Conservation (phyloP, 1,139 yeast species). For the Debaryomycetaceae sp. region DNA sequence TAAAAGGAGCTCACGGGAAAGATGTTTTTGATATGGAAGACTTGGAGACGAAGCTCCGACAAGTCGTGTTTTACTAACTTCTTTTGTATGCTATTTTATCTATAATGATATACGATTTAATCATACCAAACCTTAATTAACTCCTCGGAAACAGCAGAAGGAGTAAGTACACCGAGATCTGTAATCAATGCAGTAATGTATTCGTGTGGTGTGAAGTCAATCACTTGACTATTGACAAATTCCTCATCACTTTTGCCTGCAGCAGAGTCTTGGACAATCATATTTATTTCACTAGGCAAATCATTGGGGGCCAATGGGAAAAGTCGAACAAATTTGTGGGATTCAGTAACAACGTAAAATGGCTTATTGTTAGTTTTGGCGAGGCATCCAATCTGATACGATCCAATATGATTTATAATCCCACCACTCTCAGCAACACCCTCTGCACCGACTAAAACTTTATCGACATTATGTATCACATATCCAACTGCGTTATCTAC, state of each 20-base stretch:
- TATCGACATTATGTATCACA: slow-evolving; percentile 86
- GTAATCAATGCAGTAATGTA: slow-evolving; percentile 94
- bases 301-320: slow-evolving; percentile 94
- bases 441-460: slow-evolving; percentile 95
- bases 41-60: slow-evolving; percentile 26
- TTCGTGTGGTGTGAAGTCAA: slow-evolving; percentile 95
- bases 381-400: slow-evolving; percentile 90
- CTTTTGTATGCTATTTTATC: neutral
- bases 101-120: slow-evolving; percentile 20
- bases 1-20: slow-evolving; percentile 22
- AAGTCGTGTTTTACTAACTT: neutral
- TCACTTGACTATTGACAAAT: slow-evolving; percentile 36
- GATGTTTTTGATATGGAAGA: slow-evolving; percentile 39
- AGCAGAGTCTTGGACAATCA: slow-evolving; percentile 14
- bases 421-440: slow-evolving; percentile 99
- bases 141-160: slow-evolving; percentile 97
- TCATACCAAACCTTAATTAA: slow-evolving; percentile 98
- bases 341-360: slow-evolving; percentile 89
- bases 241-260: slow-evolving; percentile 29
- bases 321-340: slow-evolving; percentile 93
- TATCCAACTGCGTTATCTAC: slow-evolving; percentile 95
- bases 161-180: slow-evolving; percentile 93
- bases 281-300: slow-evolving; percentile 58
- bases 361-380: slow-evolving; percentile 92
- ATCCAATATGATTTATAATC: slow-evolving; percentile 91